Evolutionary conservation across 1,284 basidiomycete species (phyloP).

Genomic region (Exobasidium cylindrosporum): DNA sequence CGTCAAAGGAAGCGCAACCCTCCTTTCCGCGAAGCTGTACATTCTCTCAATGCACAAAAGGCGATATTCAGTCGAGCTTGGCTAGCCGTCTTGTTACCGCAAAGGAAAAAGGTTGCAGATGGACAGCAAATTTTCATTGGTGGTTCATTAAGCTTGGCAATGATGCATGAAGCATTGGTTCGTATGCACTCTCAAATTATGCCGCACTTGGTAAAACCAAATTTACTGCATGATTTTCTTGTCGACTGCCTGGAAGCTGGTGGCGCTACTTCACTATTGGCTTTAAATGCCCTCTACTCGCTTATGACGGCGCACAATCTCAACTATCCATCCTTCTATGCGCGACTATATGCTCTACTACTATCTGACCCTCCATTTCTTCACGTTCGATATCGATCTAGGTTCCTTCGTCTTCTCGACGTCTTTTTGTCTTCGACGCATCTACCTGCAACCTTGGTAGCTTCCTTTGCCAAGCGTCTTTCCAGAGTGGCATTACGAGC

Average conservation of each 20-base stretch:
- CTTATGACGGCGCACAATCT: conserved; percentile 91
- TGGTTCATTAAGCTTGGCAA: conserved; percentile 60
- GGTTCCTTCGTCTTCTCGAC: conserved; percentile 90
- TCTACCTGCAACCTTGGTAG: conserved; percentile 80
- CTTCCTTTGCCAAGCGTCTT: conserved; percentile 89
- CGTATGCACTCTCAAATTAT: conserved; percentile 80
- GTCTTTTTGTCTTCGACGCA: conserved; percentile 89
- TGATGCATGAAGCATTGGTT: conserved; percentile 66
- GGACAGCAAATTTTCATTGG: conserved; percentile 20
- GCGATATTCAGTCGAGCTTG: conserved; percentile 75
- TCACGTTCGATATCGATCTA: conserved; percentile 84
- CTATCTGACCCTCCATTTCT: conserved; percentile 64
- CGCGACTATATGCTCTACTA: conserved; percentile 83
- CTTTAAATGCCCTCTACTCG: conserved; percentile 84
- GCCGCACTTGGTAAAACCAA: conserved; percentile 72
- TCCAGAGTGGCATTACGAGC: conserved; percentile 78
- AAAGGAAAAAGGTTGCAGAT: conserved; percentile 17
- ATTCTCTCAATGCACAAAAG: conserved; percentile 69
- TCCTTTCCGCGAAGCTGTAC: conserved; percentile 58
- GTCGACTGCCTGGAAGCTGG: conserved; percentile 69
- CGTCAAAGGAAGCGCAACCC: conserved; percentile 45
- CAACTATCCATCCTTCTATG: conserved; percentile 95
- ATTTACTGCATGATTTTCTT: conserved; percentile 89
- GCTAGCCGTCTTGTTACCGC: conserved; percentile 68
- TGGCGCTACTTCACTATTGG: conserved; percentile 81